These are phyloP conservation scores for Oryza punctata DNA, from an alignment of 176 grass and related monocot species.

Conservation along the genomic window DNA sequence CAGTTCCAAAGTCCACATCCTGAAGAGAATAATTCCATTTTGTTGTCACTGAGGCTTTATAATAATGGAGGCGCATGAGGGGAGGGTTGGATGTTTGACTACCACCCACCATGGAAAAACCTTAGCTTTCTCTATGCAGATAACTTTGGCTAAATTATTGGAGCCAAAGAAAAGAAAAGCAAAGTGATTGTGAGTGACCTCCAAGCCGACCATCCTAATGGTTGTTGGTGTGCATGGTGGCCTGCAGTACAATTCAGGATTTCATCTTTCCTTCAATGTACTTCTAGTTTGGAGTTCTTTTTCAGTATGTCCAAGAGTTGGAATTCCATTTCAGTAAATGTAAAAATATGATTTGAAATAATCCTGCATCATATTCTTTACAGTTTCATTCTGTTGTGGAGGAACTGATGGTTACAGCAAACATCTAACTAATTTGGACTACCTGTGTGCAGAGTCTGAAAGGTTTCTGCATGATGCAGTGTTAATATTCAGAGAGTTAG, in stretches of 20 bases:
- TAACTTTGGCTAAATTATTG: slow-evolving; percentile 49
- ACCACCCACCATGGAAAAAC: slow-evolving; percentile 40
- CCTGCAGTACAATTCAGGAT: slow-evolving; percentile 9
- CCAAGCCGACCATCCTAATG: slow-evolving; percentile 12
- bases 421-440: background rate
- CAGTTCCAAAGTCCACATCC: slow-evolving; percentile 31
- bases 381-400: background rate
- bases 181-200: slow-evolving; percentile 25
- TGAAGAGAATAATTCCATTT: slow-evolving; percentile 12
- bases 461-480: background rate
- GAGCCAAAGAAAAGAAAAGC: slow-evolving; percentile 51
- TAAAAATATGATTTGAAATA: background rate
- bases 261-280: slow-evolving; percentile 13
- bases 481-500: background rate
- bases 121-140: background rate
- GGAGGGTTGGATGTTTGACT: slow-evolving; percentile 35
- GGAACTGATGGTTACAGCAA: background rate
- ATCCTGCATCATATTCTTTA: background rate
- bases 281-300: background rate
- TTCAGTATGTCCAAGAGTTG: background rate
- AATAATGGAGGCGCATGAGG: slow-evolving; percentile 37
- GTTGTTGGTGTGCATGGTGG: background rate
- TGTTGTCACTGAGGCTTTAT: background rate
- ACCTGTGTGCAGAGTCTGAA: background rate
- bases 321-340: background rate